Conservation (phyloP, 2,329 filamentous ascomycete species). For the Hirsutella rhossiliensis region DNA sequence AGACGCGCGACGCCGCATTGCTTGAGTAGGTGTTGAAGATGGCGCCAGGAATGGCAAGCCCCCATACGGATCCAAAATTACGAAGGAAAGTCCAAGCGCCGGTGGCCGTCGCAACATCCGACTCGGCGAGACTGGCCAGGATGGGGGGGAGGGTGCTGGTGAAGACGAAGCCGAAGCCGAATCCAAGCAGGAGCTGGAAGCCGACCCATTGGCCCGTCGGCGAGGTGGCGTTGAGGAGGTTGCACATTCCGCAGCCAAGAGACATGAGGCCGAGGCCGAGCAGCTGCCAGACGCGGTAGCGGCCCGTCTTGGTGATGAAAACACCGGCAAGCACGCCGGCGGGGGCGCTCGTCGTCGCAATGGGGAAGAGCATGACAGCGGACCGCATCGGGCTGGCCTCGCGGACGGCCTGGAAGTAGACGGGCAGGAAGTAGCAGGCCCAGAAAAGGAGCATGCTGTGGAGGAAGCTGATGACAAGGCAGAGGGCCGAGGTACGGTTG, state of each 20-base stretch:
- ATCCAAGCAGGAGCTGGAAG: conserved; percentile 26
- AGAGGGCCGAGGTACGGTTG: too few relatives aligned
- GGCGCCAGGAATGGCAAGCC: conserved; percentile 28
- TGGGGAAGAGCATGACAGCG: conserved; percentile 19
- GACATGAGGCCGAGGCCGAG: conserved; percentile 20
- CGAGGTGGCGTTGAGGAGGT: conserved; percentile 24
- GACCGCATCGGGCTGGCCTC: conserved; percentile 10
- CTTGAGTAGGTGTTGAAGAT: conserved; percentile 18
- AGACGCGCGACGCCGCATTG: conserved; percentile 2
- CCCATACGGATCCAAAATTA: conserved; percentile 34
- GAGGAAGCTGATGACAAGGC: conserved; percentile 14
- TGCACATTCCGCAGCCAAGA: conserved; percentile 28
- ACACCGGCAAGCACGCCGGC: conserved; percentile 12
- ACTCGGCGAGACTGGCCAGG: conserved; percentile 24
- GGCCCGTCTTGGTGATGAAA: conserved; percentile 17
- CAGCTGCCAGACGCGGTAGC: conserved; percentile 20
- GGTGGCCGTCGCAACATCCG: conserved; percentile 23
- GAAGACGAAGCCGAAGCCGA: conserved; percentile 30
- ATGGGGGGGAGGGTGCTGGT: conserved; percentile 29
- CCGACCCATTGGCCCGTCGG: conserved; percentile 25
- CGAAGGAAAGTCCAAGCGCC: conserved; percentile 32
- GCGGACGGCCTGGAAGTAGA: conserved; percentile 35
- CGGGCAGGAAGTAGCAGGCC: conserved; percentile 26
- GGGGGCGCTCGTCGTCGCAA: conserved; percentile 14
- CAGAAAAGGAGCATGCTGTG: conserved; percentile 14